Conservation (phyloP, 1,284 basidiomycete genomes). For the Meira nashicola region DNA sequence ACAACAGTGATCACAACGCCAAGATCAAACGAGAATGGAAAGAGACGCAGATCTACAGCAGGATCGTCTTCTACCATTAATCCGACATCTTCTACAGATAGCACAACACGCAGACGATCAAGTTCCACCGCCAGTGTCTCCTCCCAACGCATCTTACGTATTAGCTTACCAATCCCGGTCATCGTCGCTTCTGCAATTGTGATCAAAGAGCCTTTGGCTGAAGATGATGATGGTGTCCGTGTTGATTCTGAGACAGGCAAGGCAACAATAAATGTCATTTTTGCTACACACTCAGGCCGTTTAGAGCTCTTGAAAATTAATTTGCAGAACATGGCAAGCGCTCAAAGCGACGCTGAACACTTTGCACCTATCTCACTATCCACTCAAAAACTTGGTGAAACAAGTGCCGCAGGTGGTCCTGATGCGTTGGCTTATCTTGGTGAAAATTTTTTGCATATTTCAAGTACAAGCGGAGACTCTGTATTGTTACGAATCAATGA, state of each 20-base stretch:
- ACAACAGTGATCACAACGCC: not conserved
- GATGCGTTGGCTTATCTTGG: constrained; percentile 34
- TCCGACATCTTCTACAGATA: not conserved
- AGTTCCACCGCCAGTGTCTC: not conserved
- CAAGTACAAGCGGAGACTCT: constrained; percentile 40
- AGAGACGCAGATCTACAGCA: constrained; percentile 2
- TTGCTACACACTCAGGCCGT: constrained; percentile 18
- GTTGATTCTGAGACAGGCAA: not conserved
- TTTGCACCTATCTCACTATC: constrained; percentile 19
- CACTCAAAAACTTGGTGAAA: constrained; percentile 20
- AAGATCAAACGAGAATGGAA: constrained; percentile 2
- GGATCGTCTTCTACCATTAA: not conserved
- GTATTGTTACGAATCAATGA: constrained; percentile 16
- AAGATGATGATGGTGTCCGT: constrained; percentile 7
- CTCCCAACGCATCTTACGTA: constrained; percentile 20
- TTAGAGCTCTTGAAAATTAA: constrained; percentile 21
- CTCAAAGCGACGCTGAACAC: not conserved
- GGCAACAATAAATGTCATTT: constrained; percentile 22
- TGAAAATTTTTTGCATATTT: constrained; percentile 35
- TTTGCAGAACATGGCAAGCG: constrained; percentile 12
- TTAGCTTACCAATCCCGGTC: constrained; percentile 25
- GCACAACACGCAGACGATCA: not conserved
- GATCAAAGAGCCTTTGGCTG: constrained; percentile 13
- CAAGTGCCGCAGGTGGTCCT: constrained; percentile 29
- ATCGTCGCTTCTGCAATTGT: constrained; percentile 31